These are phyloP conservation scores for Sanghuangporus baumii DNA, from an alignment of 1,284 basidiomycete species.

Conservation along the genomic window DNA sequence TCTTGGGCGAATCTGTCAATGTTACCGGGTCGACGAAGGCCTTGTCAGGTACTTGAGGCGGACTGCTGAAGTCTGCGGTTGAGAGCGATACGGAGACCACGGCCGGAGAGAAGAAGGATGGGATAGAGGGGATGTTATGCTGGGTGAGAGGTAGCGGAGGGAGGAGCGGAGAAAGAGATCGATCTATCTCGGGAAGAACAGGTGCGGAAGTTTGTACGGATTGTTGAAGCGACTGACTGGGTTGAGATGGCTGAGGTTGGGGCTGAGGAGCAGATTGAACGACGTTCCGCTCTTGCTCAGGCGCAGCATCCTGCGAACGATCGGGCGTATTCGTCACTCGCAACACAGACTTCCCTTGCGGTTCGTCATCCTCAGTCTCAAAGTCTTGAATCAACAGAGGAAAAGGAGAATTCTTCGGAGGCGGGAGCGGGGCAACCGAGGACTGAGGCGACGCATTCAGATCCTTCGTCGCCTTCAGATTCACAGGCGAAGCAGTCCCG, in stretches of 20 bases:
- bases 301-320: neutral
- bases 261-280: neutral
- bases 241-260: neutral
- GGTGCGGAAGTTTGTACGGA: neutral
- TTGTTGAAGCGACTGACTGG: neutral
- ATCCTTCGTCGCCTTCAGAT: neutral
- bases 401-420: conserved; percentile 8
- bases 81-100: conserved; percentile 12
- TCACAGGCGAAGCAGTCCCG: conserved; percentile 1
- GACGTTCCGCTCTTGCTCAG: neutral
- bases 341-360: neutral
- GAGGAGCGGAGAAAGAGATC: conserved; percentile 4
- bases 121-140: conserved; percentile 1
- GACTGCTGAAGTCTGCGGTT: conserved; percentile 12
- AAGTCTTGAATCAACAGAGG: neutral
- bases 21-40: conserved; percentile 11
- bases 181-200: neutral
- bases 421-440: conserved; percentile 2
- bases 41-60: conserved; percentile 11
- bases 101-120: conserved; percentile 9
- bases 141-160: conserved; percentile 1
- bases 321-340: conserved; percentile 11
- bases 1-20: conserved; percentile 9
- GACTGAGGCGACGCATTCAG: conserved; percentile 4
- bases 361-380: conserved; percentile 1